Conservation (phyloP, 1,284 basidiomycete species). For the Filobasidium uniguttulatum region DNA sequence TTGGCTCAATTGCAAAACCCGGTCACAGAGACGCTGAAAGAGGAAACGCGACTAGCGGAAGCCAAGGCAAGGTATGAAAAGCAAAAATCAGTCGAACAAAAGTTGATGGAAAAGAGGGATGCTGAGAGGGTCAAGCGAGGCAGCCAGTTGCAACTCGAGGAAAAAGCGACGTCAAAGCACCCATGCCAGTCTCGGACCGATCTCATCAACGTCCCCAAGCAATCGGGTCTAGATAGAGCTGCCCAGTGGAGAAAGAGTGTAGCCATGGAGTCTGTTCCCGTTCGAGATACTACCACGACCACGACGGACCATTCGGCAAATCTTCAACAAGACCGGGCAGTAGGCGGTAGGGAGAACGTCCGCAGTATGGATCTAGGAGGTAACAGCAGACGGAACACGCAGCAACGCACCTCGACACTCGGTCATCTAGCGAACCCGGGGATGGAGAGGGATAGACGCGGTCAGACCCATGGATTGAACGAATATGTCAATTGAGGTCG, state of each 20-base stretch:
- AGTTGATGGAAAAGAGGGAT: constrained; percentile 4
- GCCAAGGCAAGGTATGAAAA: constrained; percentile 17
- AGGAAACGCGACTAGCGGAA: constrained; percentile 22
- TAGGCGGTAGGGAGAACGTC: too few relatives aligned
- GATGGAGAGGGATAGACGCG: too few relatives aligned
- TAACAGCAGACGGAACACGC: too few relatives aligned
- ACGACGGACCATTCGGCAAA: too few relatives aligned
- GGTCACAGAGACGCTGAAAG: constrained; percentile 25
- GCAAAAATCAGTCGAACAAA: constrained; percentile 10
- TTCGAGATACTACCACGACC: too few relatives aligned
- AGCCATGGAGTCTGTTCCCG: too few relatives aligned
- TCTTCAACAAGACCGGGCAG: too few relatives aligned
- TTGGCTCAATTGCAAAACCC: constrained; percentile 31
- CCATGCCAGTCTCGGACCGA: neutral
- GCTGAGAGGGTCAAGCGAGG: neutral
- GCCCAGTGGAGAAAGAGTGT: constrained; percentile 8
- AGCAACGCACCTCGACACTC: too few relatives aligned
- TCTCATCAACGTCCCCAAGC: neutral
- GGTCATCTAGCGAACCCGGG: too few relatives aligned
- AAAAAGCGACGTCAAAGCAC: neutral
- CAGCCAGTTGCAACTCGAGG: neutral
- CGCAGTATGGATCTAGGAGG: too few relatives aligned
- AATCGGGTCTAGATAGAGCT: constrained; percentile 6
- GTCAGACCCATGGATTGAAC: too few relatives aligned
- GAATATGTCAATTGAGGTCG: too few relatives aligned